Base-by-base conservation (phyloP, 2,329 filamentous ascomycete species). In the Microdochium paspali region DNA sequence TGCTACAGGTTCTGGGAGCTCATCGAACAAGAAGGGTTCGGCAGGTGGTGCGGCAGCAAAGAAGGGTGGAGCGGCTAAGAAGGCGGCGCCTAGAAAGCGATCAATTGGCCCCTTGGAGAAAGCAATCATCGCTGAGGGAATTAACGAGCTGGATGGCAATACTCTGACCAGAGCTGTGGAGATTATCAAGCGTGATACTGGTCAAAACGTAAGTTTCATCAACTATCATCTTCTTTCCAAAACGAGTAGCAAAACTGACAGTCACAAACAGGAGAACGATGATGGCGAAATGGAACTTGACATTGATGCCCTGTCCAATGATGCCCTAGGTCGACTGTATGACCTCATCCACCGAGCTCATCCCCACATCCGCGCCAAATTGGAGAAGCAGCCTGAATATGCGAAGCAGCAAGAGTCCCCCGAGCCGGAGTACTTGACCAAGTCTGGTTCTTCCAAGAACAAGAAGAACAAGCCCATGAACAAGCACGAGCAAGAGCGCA, bases 151-250 rank as follows among this genome's bases (percentile, higher is more conserved):
- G 49, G 83, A 90, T 18, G 84, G 85, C 45, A 73, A 75, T n/a
- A 82, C 88, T 54, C 85, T 95, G 59, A 78, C 84, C 45, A 80
- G 82, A 55, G 89, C 91, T 0, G 87, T 96, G 26, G 81, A 85
- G 50, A 90, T 97, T 52, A 97, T 98, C 61, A 89, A 94, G 63
- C 81, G 80, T 54, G 91, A 95, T 55, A 95, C 70, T 66, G 87
- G 71, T 70, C 87, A 68, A 73, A 85, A 73, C 73, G 93, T 70
- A 76, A 79, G 73, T 76, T 70, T 43, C 6, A 44, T 43, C 7
- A 23, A 10, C 43, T 47, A 44, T 30, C 44, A n/a, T 32, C 24
- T 45, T 18, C 47, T 46, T 48, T 53, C 47, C 50, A 50, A 60
- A 54, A 44, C 6, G 18, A 20, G 35, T 21, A 7, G 18, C 9